Percentiles rank a stretch among this genome's conserved stretches.
Evolutionary conservation across 495 filamentous ascomycete genomes (phyloP).

Genomic region (Cercophora newfieldiana): DNA sequence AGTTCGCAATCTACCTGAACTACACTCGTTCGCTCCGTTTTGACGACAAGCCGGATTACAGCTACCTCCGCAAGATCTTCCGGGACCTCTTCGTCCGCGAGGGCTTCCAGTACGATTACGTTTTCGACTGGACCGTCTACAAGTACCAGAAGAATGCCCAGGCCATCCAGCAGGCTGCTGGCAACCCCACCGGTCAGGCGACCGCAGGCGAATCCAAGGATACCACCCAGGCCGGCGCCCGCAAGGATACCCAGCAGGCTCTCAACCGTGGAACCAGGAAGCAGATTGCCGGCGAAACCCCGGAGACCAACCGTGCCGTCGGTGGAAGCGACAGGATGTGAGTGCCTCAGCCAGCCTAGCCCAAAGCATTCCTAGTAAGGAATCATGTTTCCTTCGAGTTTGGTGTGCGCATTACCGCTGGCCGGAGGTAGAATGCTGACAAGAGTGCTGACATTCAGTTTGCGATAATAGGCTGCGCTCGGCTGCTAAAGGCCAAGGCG

Average conservation of each 20-base stretch:
- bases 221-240: conserved; percentile 55
- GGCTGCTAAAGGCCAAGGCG: conserved; percentile 82
- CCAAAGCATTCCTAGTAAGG: conserved; percentile 89
- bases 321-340: conserved; percentile 98
- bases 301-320: conserved; percentile 83
- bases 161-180: conserved; percentile 51
- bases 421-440: conserved; percentile 70
- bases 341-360: conserved; percentile 67
- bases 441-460: conserved; percentile 80
- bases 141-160: conserved; percentile 99
- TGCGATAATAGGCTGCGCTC: conserved; percentile 93
- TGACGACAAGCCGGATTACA: conserved; percentile 99
- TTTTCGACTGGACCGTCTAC: conserved; percentile 99
- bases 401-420: conserved; percentile 79
- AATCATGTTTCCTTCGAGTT: conserved; percentile 83
- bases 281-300: conserved; percentile 76
- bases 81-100: conserved; percentile 98
- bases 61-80: conserved; percentile 99
- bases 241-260: conserved; percentile 58
- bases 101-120: conserved; percentile 99
- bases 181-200: conserved; percentile 50
- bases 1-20: conserved; percentile 99
- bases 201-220: conserved; percentile 57
- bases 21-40: conserved; percentile 98
- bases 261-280: conserved; percentile 77